phyloP scores from a whole-genome alignment of 129 eudicot genomes.

The Arctium lappa region DNA sequence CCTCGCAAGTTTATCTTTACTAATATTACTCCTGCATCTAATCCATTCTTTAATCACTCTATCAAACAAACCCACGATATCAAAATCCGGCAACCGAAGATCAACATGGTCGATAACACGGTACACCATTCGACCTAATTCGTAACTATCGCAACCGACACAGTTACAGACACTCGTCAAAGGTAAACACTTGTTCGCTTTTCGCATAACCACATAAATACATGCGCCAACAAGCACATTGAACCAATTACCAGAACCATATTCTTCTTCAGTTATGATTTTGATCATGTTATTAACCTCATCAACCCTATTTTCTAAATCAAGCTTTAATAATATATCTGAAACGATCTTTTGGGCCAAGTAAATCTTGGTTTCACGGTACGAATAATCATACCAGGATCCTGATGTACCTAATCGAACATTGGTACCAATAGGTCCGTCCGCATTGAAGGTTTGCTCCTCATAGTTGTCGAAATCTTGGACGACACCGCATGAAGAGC shows the following conservation, averaged over 20 bases:
- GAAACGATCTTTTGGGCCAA: constrained; percentile 38
- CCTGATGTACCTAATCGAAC: constrained; percentile 54
- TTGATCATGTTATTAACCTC: constrained; percentile 61
- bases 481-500: constrained; percentile 54
- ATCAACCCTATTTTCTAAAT: constrained; percentile 21
- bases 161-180: constrained; percentile 1
- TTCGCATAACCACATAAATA: constrained; percentile 62
- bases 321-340: constrained; percentile 30
- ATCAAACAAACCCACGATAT: too few relatives aligned
- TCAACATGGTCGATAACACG: too few relatives aligned
- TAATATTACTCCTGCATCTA: too few relatives aligned
- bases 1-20: too few relatives aligned
- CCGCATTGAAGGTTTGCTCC: constrained; percentile 45
- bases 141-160: too few relatives aligned
- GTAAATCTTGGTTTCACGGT: constrained; percentile 40
- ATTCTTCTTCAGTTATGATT: constrained; percentile 56
- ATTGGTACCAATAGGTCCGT: constrained; percentile 53
- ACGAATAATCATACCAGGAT: background rate
- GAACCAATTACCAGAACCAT: constrained; percentile 80
- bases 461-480: constrained; percentile 51
- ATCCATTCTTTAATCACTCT: too few relatives aligned
- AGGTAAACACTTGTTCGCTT: constrained; percentile 46
- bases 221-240: constrained; percentile 74
- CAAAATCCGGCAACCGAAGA: too few relatives aligned
- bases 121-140: too few relatives aligned